Base-by-base conservation (phyloP, 176 grass and related monocot species). In the Dactylis glomerata region DNA sequence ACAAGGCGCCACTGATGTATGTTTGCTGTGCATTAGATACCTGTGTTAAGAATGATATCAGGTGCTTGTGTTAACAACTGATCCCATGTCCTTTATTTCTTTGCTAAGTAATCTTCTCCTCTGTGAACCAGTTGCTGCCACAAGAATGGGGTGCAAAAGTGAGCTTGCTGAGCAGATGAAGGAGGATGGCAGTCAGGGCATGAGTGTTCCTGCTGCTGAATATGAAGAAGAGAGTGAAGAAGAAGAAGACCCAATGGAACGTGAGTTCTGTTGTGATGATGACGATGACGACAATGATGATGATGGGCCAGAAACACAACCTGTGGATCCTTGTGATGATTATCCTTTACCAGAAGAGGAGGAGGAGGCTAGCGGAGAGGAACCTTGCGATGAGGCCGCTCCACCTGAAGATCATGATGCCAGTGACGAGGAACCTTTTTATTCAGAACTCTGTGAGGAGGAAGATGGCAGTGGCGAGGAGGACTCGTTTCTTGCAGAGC, bases 201-300 rank as follows among this genome's bases (percentile, higher is more conserved):
- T 75, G 76, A 65, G 42, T 80, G 42, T 30, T 71, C 45, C 37
- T 76, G 10, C 41, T 83, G 40, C 33, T 47, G 68, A 30, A 71
- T 74, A 37, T 59, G 92, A 85, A 22, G 88, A 87, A 30, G 23
- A 19, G 80, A 74, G 67, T 22, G 83, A 86, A 73, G 70, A 72
- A 7, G 54, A 54, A 75, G 76, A 93, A 15, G 74, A 86, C 5
- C 82, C 82, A 54, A 82, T 50, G 81, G 88, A 88, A 73, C 49
- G 75, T 69, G 85, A 82, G 57, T 80, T 86, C 52, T 76, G 44
- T 41, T 34, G 44, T 58, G 75, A 83, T 31, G 80, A 84, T 54
- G 56, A 84, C 15, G 79, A 75, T 4, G 67, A 70, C 13, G 7
- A 23, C 47, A 27, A 28, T 38, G 32, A 80, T 13, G 76, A 81